Conservation (phyloP, 306 rosid genomes). For the Arachis stenosperma region DNA sequence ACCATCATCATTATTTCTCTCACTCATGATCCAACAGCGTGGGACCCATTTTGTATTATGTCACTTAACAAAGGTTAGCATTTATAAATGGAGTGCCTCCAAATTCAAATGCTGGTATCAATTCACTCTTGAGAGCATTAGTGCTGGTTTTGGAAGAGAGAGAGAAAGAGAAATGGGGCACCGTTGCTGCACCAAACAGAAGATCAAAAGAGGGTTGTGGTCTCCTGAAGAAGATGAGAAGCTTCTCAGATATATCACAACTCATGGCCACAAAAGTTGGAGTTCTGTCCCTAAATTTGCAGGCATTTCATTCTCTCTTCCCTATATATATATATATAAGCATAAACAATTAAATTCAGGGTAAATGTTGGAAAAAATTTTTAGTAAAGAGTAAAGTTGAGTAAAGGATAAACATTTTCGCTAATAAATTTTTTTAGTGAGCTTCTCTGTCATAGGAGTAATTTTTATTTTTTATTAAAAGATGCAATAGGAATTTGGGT, state of each 20-base stretch:
- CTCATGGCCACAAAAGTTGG: constrained; percentile 76
- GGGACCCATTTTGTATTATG: constrained; percentile 23
- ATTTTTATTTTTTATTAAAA: too few relatives aligned
- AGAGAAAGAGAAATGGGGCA: constrained; percentile 49
- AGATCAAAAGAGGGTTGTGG: constrained; percentile 89
- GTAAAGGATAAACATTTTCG: too few relatives aligned
- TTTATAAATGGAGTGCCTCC: constrained; percentile 37
- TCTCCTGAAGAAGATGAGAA: constrained; percentile 96
- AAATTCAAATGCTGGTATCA: constrained; percentile 15
- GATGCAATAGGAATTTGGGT: too few relatives aligned
- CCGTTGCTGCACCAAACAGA: constrained; percentile 80
- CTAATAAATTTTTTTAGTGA: too few relatives aligned
- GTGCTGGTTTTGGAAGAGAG: too few relatives aligned
- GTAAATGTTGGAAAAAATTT: too few relatives aligned
- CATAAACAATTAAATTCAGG: too few relatives aligned
- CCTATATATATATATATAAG: not conserved
- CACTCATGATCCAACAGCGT: not conserved
- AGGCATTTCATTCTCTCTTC: constrained; percentile 14
- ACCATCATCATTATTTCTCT: not conserved
- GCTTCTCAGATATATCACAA: constrained; percentile 58
- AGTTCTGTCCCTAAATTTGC: constrained; percentile 80
- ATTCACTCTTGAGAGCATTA: constrained; percentile 14
- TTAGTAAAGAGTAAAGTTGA: too few relatives aligned
- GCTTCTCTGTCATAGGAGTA: too few relatives aligned
- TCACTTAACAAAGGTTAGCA: constrained; percentile 10